phyloP scores from a whole-genome alignment of 202 grass and related monocot species.

The Miscanthus sacchariflorus region DNA sequence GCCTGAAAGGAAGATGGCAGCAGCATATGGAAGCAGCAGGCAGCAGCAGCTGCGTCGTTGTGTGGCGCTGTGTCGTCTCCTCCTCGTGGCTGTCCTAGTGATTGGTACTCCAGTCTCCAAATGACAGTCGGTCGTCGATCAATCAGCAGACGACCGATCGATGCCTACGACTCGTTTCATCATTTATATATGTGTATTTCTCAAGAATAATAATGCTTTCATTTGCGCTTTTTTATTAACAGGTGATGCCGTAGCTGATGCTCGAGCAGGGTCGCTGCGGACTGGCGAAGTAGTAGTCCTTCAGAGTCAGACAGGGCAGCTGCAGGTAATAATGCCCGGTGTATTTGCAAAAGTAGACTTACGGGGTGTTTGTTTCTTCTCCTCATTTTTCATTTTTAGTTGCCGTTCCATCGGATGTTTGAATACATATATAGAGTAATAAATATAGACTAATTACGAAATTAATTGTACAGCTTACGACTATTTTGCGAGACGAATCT shows the following conservation, averaged over 20 bases:
- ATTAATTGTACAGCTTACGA: too few relatives aligned
- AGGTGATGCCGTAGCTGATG: neutral
- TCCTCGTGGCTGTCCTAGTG: constrained; percentile 25
- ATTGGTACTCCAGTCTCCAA: neutral
- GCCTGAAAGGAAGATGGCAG: constrained; percentile 20
- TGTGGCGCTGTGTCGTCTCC: neutral
- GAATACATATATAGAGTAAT: too few relatives aligned
- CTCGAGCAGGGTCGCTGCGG: neutral
- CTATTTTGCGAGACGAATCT: too few relatives aligned
- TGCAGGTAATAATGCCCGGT: neutral
- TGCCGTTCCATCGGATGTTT: too few relatives aligned
- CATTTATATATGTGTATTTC: neutral
- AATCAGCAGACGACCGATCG: neutral
- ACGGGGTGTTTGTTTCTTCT: too few relatives aligned
- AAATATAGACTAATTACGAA: too few relatives aligned
- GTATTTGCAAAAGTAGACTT: neutral
- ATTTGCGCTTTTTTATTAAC: neutral
- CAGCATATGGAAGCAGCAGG: neutral
- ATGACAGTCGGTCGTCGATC: neutral
- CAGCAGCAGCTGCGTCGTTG: neutral
- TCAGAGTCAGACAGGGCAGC: too few relatives aligned
- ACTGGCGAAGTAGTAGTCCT: neutral
- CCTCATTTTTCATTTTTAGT: too few relatives aligned
- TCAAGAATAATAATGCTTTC: neutral
- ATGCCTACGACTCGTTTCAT: neutral